A percentile compares a stretch with the other conserved stretches of the same genome.
phyloP scores from a whole-genome alignment of 2,329 filamentous ascomycete species.

The Ascochyta fabae region DNA sequence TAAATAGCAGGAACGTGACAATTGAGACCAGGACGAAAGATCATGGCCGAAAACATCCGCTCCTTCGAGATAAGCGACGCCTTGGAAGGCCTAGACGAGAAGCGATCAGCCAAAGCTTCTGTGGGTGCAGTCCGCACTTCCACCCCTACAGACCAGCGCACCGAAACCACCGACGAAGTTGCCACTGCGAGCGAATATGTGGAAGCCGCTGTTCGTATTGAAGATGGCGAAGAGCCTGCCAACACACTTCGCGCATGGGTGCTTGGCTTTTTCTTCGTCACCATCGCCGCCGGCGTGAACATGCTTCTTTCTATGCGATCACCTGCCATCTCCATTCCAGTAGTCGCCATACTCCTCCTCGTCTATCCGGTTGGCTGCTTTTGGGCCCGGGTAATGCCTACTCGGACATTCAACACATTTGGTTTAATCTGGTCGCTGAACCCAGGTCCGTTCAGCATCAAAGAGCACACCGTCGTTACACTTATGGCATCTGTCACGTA shows the following conservation, averaged over 20 bases:
- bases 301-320: constrained; percentile 40
- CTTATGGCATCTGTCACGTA: constrained; percentile 68
- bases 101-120: constrained; percentile 4
- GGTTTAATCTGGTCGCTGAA: constrained; percentile 64
- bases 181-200: constrained; percentile 3
- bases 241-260: constrained; percentile 44
- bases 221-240: constrained; percentile 23
- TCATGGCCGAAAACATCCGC: constrained; percentile 1
- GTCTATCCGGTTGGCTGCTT: constrained; percentile 54
- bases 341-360: constrained; percentile 46
- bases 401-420: constrained; percentile 59
- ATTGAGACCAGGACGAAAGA: background rate
- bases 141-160: background rate
- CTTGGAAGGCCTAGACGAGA: constrained; percentile 5
- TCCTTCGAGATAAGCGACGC: constrained; percentile 1
- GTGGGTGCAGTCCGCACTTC: constrained; percentile 3
- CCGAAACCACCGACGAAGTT: background rate
- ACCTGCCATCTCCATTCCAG: constrained; percentile 37
- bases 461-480: constrained; percentile 67
- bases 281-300: constrained; percentile 36
- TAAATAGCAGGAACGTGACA: background rate
- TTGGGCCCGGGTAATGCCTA: constrained; percentile 64
- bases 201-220: constrained; percentile 6
- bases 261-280: constrained; percentile 36
- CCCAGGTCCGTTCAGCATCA: constrained; percentile 66